Evolutionary conservation across 2,329 filamentous ascomycete genomes (phyloP).

Genomic region (Aureobasidium sp.): DNA sequence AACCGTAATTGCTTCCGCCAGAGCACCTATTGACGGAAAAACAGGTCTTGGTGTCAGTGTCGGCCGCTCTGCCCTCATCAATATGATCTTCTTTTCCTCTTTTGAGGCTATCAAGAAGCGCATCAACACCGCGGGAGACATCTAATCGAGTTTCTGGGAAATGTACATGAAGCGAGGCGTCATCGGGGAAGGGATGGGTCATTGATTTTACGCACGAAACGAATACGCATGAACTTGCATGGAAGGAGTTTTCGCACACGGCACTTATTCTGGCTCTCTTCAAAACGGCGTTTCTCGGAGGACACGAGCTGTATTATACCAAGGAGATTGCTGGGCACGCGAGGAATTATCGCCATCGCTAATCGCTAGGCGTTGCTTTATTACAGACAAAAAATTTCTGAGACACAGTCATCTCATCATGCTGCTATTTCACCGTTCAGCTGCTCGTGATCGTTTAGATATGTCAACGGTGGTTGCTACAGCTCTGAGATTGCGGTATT

Average conservation of each 20-base stretch:
- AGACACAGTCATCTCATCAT: not conserved
- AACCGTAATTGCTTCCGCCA: not conserved
- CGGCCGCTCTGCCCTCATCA: slow-evolving; percentile 72
- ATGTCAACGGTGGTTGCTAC: slow-evolving; percentile 12
- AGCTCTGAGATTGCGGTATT: slow-evolving; percentile 2
- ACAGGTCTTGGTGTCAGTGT: slow-evolving; percentile 67
- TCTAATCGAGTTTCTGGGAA: slow-evolving; percentile 14
- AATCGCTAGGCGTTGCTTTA: not conserved
- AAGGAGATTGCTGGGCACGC: not conserved
- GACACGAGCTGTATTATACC: slow-evolving; percentile 2
- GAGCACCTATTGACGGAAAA: not conserved
- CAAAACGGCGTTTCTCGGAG: not conserved
- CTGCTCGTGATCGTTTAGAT: slow-evolving; percentile 2
- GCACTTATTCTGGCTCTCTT: not conserved
- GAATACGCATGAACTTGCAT: slow-evolving; percentile 10
- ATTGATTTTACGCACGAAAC: slow-evolving; percentile 7
- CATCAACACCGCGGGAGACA: slow-evolving; percentile 33
- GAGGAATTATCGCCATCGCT: not conserved
- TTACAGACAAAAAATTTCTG: not conserved
- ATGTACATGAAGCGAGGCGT: slow-evolving; percentile 16
- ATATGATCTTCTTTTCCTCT: slow-evolving; percentile 83
- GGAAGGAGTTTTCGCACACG: slow-evolving; percentile 11
- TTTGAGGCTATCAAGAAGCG: slow-evolving; percentile 73
- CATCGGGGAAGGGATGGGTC: not conserved
- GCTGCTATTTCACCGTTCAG: not conserved